Evolutionary conservation across 1,284 basidiomycete genomes (phyloP).

Genomic region (Calocybe gambosa): DNA sequence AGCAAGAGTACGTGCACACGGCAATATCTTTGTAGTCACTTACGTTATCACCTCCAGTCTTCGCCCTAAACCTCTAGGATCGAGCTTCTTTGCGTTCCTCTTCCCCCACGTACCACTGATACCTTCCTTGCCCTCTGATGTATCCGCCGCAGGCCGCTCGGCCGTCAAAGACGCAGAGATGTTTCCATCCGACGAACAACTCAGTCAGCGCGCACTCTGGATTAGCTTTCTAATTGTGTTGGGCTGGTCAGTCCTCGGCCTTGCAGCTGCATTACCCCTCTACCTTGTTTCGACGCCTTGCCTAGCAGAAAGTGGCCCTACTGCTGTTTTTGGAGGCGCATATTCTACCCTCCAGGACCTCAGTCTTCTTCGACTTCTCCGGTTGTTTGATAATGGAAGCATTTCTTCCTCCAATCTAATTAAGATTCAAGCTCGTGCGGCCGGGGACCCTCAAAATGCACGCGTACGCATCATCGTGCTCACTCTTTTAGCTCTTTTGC

Average conservation of each 20-base stretch:
- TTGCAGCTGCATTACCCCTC: constrained; percentile 63
- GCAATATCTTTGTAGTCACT: constrained; percentile 9
- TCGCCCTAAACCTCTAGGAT: constrained; percentile 56
- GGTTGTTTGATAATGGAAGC: constrained; percentile 48
- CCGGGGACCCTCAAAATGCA: constrained; percentile 40
- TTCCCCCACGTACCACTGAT: constrained; percentile 63
- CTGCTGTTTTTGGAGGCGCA: constrained; percentile 46
- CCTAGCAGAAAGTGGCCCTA: constrained; percentile 43
- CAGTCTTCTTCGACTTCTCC: constrained; percentile 64
- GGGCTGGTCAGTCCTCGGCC: constrained; percentile 60
- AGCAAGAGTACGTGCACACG: constrained; percentile 48
- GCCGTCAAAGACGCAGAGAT: constrained; percentile 41
- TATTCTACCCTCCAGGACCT: constrained; percentile 70
- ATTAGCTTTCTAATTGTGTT: constrained; percentile 56
- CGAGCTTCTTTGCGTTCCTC: constrained; percentile 58
- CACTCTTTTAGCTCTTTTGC: constrained; percentile 50
- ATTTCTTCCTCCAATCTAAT: constrained; percentile 28
- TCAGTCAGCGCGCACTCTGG: constrained; percentile 64
- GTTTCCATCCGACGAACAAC: constrained; percentile 68
- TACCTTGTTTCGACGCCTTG: constrained; percentile 68
- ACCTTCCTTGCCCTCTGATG: constrained; percentile 49
- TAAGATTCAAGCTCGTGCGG: constrained; percentile 27
- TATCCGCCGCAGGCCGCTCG: constrained; percentile 48
- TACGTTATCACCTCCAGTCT: constrained; percentile 33
- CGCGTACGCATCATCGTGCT: constrained; percentile 61